These are phyloP conservation scores for Gleditsia sinensis DNA, from an alignment of 306 rosid species.

Conservation along the genomic window DNA sequence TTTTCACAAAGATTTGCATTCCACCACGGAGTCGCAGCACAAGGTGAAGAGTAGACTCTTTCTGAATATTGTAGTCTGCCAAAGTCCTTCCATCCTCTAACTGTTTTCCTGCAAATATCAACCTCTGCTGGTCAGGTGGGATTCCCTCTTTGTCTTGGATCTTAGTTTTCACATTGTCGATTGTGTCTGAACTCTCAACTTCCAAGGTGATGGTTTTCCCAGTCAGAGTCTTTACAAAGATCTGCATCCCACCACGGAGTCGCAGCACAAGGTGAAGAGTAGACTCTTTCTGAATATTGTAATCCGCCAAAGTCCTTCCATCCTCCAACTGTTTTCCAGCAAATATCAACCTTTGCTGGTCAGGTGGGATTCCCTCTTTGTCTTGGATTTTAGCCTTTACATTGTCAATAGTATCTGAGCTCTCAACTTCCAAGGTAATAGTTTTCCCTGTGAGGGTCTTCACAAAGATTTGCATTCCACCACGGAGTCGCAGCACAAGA, in stretches of 20 bases:
- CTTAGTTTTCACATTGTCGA: constrained; percentile 32
- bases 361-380: neutral
- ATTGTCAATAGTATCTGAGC: neutral
- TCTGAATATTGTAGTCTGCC: constrained; percentile 31
- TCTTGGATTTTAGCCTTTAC: neutral
- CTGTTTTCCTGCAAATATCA: constrained; percentile 31
- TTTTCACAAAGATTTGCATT: constrained; percentile 32
- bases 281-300: constrained; percentile 31
- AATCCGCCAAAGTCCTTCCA: constrained; percentile 16
- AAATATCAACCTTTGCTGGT: neutral
- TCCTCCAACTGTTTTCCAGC: constrained; percentile 35
- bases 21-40: constrained; percentile 35
- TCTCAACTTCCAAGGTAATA: neutral
- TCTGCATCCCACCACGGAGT: constrained; percentile 37
- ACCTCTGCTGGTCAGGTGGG: constrained; percentile 29
- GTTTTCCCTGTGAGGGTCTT: constrained; percentile 5
- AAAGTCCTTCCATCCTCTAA: constrained; percentile 33
- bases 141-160: constrained; percentile 34
- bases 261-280: constrained; percentile 31
- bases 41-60: constrained; percentile 31
- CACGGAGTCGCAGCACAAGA: neutral
- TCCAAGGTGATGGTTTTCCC: constrained; percentile 35
- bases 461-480: constrained; percentile 1
- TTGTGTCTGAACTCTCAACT: constrained; percentile 26
- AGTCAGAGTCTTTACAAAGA: constrained; percentile 28